phyloP scores from a whole-genome alignment of 345 rosid genomes.

The Melastoma malabathricum region DNA sequence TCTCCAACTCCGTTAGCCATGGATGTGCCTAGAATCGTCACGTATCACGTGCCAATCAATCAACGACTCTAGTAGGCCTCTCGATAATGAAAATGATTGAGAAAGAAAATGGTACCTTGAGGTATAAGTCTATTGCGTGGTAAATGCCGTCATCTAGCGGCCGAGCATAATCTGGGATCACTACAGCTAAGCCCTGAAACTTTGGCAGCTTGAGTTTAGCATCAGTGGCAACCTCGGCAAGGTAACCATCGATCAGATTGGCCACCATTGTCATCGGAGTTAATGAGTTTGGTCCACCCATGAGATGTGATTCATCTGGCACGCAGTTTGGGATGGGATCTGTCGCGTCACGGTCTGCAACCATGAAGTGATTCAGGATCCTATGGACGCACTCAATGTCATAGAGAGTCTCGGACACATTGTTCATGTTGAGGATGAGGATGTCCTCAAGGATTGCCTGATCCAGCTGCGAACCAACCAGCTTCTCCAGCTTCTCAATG shows the following conservation, averaged over 20 bases:
- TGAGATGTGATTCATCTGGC: constrained; percentile 37
- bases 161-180: constrained; percentile 66
- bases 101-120: constrained; percentile 39
- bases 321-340: constrained; percentile 22
- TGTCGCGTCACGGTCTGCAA: constrained; percentile 17
- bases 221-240: constrained; percentile 93
- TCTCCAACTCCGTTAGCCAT: constrained; percentile 69
- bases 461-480: constrained; percentile 59
- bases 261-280: constrained; percentile 59
- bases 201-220: constrained; percentile 58
- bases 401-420: constrained; percentile 67
- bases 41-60: no score
- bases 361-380: constrained; percentile 72
- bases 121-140: constrained; percentile 75
- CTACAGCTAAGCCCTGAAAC: constrained; percentile 58
- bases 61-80: no score
- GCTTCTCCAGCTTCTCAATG: constrained; percentile 56
- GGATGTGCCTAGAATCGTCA: constrained; percentile 84
- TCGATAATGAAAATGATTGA: no score
- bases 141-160: constrained; percentile 73
- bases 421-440: constrained; percentile 65
- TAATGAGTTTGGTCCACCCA: constrained; percentile 37
- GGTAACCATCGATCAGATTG: constrained; percentile 60
- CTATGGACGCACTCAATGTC: constrained; percentile 75
- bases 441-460: constrained; percentile 74